Evolutionary conservation across 2,329 filamentous ascomycete genomes (phyloP), one percentile per base, ranked within the genome.

Genomic region (Diaporthe ampelina): DNA sequence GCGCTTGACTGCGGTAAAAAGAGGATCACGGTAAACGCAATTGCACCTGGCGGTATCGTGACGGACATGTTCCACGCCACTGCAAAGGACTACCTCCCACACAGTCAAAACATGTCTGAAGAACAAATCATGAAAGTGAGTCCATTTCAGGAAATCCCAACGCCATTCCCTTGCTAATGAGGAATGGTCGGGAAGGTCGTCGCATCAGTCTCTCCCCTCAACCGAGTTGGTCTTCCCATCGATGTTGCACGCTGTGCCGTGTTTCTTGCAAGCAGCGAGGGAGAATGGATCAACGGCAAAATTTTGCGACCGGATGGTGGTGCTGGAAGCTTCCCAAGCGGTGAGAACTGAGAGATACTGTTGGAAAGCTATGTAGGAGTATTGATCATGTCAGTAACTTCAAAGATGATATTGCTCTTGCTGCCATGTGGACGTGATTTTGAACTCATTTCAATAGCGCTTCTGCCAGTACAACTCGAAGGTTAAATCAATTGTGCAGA

Each of bases 1-100:
- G 92, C 93, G 6, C 92, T 91, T 59, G 91, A 93, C 83, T 90
- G 88, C 77, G 89, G 91, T 73, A 88, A 92, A 85, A 87, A 90
- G 77, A 90, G 89, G 69, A 90, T 91, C 79, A 91, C 90, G 0
- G 90, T 92, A 80, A 92, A 92, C 78, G 90, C 89, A 68, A 87
- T 92, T 19, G 90, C 90, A 0, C 90, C 90, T 0, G 90, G 90
- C 71, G 90, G 90, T 35, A 91, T 91, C 83, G 91, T 91, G 84
- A 90, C 87, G 26, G 90, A 91, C 77, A 91, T 92, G 90, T 91
- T 90, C 83, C 88, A 92, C 83, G 86, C 86, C 74, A 89, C 91
- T 40, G 91, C 89, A 86, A 84, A 87, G 77, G 88, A 91, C 82
- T 91, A 91, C 82, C 91, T 91, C 76, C 89, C 90, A 56, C 83